A percentile compares a stretch with the other conserved stretches of the same genome.
Evolutionary conservation across 176 grass and related monocot genomes (phyloP).

Genomic region (Puccinellia tenuiflora): DNA sequence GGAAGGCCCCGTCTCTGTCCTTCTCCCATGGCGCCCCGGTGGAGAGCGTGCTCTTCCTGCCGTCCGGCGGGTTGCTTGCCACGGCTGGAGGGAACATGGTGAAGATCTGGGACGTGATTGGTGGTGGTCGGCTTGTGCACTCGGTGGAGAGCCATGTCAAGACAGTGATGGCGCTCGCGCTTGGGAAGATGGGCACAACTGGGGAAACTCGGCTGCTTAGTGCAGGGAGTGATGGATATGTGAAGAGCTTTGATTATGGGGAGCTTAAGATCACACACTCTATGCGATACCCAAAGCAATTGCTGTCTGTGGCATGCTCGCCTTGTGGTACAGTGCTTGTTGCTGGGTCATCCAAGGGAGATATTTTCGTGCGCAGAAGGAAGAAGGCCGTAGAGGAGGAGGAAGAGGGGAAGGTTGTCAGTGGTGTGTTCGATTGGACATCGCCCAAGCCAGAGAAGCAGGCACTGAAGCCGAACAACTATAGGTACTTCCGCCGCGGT

Average conservation of each 20-base stretch:
- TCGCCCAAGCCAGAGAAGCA: slow-evolving; percentile 35
- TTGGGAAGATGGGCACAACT: slow-evolving; percentile 35
- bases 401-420: slow-evolving; percentile 1
- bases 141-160: slow-evolving; percentile 88
- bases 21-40: slow-evolving; percentile 65
- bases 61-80: slow-evolving; percentile 74
- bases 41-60: slow-evolving; percentile 79
- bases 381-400: slow-evolving; percentile 43
- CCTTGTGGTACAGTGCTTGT: slow-evolving; percentile 52
- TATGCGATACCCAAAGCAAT: slow-evolving; percentile 58
- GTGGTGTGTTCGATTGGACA: slow-evolving; percentile 41
- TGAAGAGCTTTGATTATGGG: slow-evolving; percentile 86
- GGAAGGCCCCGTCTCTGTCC: slow-evolving; percentile 26
- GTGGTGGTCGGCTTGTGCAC: slow-evolving; percentile 60
- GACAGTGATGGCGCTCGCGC: slow-evolving; percentile 54
- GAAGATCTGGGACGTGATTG: slow-evolving; percentile 93
- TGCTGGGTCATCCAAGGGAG: slow-evolving; percentile 72
- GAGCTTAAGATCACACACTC: slow-evolving; percentile 73
- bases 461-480: slow-evolving; percentile 40
- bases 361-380: slow-evolving; percentile 64
- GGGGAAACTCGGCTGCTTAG: slow-evolving; percentile 72
- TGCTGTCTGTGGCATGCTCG: slow-evolving; percentile 76
- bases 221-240: slow-evolving; percentile 88
- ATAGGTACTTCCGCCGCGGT: slow-evolving; percentile 61
- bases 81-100: slow-evolving; percentile 74